Evolutionary conservation across 192 early-diverging fungal genomes (phyloP).

Genomic region (Entomortierella lignicola): DNA sequence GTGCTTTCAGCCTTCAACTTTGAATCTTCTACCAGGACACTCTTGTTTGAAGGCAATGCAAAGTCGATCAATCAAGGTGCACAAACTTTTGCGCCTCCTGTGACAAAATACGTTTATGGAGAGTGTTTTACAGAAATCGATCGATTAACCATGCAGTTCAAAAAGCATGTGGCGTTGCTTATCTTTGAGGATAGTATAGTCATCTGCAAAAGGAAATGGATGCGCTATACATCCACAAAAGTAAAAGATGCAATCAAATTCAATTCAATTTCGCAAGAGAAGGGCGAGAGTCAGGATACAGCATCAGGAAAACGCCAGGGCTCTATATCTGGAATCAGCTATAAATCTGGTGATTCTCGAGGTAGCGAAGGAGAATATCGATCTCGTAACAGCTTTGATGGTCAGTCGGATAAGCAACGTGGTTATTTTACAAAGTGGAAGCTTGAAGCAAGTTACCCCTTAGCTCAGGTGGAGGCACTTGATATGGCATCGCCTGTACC

Average conservation of each 20-base stretch:
- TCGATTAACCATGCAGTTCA: constrained; percentile 67
- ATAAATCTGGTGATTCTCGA: constrained; percentile 25
- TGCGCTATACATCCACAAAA: constrained; percentile 50
- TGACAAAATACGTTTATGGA: constrained; percentile 71
- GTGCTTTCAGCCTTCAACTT: constrained; percentile 68
- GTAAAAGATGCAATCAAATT: constrained; percentile 54
- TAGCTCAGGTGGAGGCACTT: constrained; percentile 67
- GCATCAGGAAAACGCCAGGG: constrained; percentile 15
- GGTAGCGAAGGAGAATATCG: constrained; percentile 58
- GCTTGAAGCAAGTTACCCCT: constrained; percentile 68
- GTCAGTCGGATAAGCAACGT: constrained; percentile 58
- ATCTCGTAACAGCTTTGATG: constrained; percentile 65
- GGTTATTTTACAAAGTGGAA: constrained; percentile 82
- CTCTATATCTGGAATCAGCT: constrained; percentile 31
- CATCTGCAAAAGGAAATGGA: constrained; percentile 75
- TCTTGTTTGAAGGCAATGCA: constrained; percentile 72
- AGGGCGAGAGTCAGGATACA: constrained; percentile 9
- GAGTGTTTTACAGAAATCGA: constrained; percentile 77
- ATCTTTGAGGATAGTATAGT: constrained; percentile 75
- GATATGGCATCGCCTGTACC: constrained; percentile 66
- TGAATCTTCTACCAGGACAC: constrained; percentile 62
- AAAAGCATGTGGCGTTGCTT: constrained; percentile 70
- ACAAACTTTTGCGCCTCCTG: constrained; percentile 54
- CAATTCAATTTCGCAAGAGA: constrained; percentile 8
- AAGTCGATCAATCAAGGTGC: constrained; percentile 54